Evolutionary conservation across 129 eudicot species (phyloP), one percentile per base, ranked within the genome.

Genomic region (Artemisia annua): DNA sequence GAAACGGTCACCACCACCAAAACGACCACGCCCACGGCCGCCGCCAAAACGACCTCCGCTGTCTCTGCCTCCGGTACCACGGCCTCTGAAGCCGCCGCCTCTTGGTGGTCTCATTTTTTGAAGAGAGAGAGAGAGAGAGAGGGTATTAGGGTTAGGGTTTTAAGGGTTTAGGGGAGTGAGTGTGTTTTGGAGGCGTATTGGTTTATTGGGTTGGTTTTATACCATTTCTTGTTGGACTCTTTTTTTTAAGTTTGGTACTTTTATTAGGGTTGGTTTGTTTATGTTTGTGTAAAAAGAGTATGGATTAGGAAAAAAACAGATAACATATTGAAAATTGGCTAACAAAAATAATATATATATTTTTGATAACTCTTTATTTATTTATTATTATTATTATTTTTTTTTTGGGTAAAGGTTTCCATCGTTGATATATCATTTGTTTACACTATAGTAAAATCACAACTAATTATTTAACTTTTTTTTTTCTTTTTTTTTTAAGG

Each of bases 61-160:
- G 48, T 56, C 54, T 10, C 76, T 56, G 7, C 87, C 80, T 17
- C 91, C 66, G 65, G 85, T 69, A 39, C 77, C 59, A 39, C 86
- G 81, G 15, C 84, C 81, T 1, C 87, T 83, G 65, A 79, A 79
- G 2, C 83, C 79, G 63, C 86, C 83, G 63, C 90, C 90, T 70
- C 90, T 79, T 16, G 92, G 92, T 24, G 92, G 92, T 64, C 86
- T 73, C 92, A 87, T 87, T 76, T 66, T 63, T 66, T 39, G 78
- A 86, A 59, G 78, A 18, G 15, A 87, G 62, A 79, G 84, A 24
- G 87, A n/a, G n/a, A n/a, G n/a, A 2, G 11, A 87, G 62, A 79
- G 84, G 32, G 87, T 44, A 86, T 7, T 17, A 77, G 5, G 2
- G 35, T 65, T 78, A 78, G 82, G 82, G 82, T 71, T 78, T 71